Evolutionary conservation across 331 rosid genomes (phyloP), one percentile per base, ranked within the genome.

Genomic region (Malus hybrid): DNA sequence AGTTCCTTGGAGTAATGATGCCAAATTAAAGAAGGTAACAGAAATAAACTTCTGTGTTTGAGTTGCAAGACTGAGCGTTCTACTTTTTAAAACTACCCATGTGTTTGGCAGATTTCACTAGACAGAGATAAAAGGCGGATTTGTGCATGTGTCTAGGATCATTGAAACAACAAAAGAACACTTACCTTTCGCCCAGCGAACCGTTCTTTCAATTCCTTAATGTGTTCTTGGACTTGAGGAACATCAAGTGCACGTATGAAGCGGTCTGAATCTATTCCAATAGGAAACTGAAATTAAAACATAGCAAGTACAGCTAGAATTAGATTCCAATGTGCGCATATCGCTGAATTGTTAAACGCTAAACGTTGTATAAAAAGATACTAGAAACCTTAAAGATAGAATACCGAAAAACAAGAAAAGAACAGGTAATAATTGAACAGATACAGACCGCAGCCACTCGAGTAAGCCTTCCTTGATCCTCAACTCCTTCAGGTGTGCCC

Each of bases 401-500:
- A 18, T 1, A 32, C 32, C 36, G 13, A 26, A n/a, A 11, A n/a
- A 48, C 15, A n/a, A 24, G 6, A 22, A 44, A 75, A 57, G 66
- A 34, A 33, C 26, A 65, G 74, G 58, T 18, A 48, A 66, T 10
- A 62, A 63, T 50, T 63, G 34, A 61, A 29, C 6, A 44, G 75
- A 76, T 60, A 81, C 94, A 81, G 84, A 91, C 99, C 76, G 99
- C 99, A 83, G 99, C 95, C 50, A 94, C 97, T 68, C 97, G 92
- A 42, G 97, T 94, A 56, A 94, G 97, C 87, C 67, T 90, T 81
- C 99, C 99, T 64, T 89, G 97, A 88, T 94, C 97, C 82, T 94
- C 99, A 74, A 94, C 99, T 74, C 99, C 99, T 72, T 94, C 97
- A 50, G 97, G 99, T 4, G 99, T 94, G 53, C 97, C 97, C 79